Evolutionary conservation across 805 yeast species (phyloP).

Genomic region (Vanderwaltozyma verrucispora): DNA sequence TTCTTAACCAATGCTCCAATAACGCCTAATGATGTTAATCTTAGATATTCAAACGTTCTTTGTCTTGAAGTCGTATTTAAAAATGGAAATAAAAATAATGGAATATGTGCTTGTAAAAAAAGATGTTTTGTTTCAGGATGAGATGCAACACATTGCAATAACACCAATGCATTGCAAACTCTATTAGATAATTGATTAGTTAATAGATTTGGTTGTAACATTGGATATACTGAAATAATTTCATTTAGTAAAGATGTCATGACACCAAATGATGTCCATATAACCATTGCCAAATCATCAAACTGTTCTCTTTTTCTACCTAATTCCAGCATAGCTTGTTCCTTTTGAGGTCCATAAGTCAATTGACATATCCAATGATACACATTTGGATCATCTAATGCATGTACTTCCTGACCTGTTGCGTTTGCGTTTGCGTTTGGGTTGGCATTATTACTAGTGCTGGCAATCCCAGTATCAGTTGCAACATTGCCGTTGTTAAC

Average conservation of each 20-base stretch:
- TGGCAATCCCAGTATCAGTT: too few relatives aligned
- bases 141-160: slow-evolving; percentile 93
- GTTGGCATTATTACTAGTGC: neutral
- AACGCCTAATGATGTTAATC: slow-evolving; percentile 90
- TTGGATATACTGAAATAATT: slow-evolving; percentile 82
- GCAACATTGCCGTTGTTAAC: too few relatives aligned
- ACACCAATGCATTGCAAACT: slow-evolving; percentile 91
- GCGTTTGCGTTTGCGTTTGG: slow-evolving; percentile 2
- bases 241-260: slow-evolving; percentile 88
- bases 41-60: slow-evolving; percentile 84
- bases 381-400: slow-evolving; percentile 69
- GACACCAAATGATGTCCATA: slow-evolving; percentile 96
- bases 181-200: slow-evolving; percentile 83
- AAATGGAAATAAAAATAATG: slow-evolving; percentile 87
- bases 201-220: slow-evolving; percentile 75
- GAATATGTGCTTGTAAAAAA: slow-evolving; percentile 83
- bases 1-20: slow-evolving; percentile 95
- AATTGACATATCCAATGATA: slow-evolving; percentile 85
- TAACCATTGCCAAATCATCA: slow-evolving; percentile 82
- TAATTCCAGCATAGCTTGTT: slow-evolving; percentile 81
- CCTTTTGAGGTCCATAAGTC: slow-evolving; percentile 83
- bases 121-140: slow-evolving; percentile 82
- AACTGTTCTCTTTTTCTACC: slow-evolving; percentile 93
- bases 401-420: slow-evolving; percentile 25
- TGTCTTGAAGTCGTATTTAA: slow-evolving; percentile 85